These are phyloP conservation scores for Perkinsus chesapeaki DNA, from an alignment of 169 alveolate species.

Conservation along the genomic window DNA sequence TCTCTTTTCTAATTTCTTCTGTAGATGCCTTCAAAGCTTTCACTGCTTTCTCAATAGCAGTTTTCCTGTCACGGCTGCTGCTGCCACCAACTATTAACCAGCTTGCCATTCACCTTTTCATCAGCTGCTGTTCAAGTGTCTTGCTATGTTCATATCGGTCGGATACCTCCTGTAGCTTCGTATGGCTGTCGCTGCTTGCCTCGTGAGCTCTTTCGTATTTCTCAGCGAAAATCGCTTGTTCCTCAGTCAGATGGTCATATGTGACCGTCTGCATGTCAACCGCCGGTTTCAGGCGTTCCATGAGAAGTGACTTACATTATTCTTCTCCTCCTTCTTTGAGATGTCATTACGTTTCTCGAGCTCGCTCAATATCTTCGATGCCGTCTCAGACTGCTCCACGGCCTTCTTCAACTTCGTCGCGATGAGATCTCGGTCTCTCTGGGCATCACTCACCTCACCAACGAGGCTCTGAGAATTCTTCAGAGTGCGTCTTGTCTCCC, in stretches of 20 bases:
- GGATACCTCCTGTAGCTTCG: background rate
- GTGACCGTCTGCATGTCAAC: background rate
- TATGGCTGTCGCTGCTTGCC: background rate
- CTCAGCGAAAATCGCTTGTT: background rate
- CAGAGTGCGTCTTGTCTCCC: background rate
- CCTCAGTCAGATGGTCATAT: background rate
- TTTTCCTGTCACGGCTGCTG: background rate
- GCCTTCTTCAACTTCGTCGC: background rate
- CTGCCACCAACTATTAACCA: background rate
- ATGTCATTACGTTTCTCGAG: background rate
- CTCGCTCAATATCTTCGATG: background rate
- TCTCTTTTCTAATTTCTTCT: background rate
- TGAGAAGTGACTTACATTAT: background rate
- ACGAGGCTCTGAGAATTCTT: background rate
- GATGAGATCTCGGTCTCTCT: background rate
- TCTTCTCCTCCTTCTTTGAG: background rate
- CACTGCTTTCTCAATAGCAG: background rate
- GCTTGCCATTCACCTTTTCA: background rate
- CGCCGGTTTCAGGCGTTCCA: background rate
- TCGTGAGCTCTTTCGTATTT: background rate
- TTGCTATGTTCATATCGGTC: background rate
- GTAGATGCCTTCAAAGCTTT: background rate
- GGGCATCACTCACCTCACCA: background rate
- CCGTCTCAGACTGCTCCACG: background rate
- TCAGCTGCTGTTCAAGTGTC: background rate